These are phyloP conservation scores for Geotrichum klebahnii DNA, from an alignment of 1,139 yeast species.

Conservation along the genomic window DNA sequence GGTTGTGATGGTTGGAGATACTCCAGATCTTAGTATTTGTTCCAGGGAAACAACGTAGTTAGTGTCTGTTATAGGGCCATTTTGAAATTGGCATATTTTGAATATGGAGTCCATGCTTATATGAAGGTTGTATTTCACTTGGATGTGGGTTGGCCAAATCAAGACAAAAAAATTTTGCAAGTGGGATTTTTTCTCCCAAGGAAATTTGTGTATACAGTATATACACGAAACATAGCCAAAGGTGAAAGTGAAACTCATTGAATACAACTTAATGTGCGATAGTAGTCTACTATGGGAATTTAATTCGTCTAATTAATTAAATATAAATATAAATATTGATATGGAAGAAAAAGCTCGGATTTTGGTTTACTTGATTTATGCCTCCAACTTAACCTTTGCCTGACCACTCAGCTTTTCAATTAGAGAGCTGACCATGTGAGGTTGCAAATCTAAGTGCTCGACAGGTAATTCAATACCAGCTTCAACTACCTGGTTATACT, in stretches of 20 bases:
- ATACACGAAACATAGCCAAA: too few species aligned
- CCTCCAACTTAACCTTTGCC: neutral
- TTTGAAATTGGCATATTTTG: conserved; percentile 55
- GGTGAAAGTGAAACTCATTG: too few species aligned
- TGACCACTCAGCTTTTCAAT: conserved; percentile 13
- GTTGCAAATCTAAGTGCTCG: conserved; percentile 20
- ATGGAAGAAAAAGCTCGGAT: neutral
- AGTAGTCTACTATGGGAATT: too few species aligned
- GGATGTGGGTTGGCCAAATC: neutral
- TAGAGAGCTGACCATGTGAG: conserved; percentile 16
- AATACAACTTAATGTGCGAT: too few species aligned
- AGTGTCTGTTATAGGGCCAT: conserved; percentile 52
- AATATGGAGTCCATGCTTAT: conserved; percentile 43
- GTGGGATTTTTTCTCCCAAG: neutral
- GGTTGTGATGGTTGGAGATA: conserved; percentile 77
- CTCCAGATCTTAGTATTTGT: conserved; percentile 53
- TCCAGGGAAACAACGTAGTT: conserved; percentile 47
- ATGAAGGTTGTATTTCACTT: neutral
- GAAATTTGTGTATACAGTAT: too few species aligned
- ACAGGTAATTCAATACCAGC: conserved; percentile 18
- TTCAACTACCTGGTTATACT: conserved; percentile 24
- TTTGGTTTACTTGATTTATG: neutral
- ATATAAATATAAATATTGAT: too few species aligned
- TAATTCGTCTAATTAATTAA: too few species aligned
- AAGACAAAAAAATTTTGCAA: neutral